phyloP scores from a whole-genome alignment of 148 eudicot species.

The Cornus kousa region DNA sequence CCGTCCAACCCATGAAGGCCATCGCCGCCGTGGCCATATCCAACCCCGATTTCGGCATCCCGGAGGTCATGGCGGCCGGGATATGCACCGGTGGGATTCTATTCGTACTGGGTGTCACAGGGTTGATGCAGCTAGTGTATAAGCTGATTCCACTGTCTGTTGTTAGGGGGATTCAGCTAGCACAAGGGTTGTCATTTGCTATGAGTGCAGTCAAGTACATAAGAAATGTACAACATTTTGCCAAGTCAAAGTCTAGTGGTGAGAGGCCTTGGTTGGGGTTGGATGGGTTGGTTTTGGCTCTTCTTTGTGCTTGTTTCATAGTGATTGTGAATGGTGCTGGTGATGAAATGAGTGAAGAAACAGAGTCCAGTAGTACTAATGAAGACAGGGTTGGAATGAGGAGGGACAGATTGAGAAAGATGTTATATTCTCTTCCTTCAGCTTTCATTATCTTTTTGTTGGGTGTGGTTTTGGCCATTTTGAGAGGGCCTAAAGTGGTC shows the following conservation, averaged over 20 bases:
- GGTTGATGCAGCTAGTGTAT: slow-evolving; percentile 76
- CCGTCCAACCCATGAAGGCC: slow-evolving; percentile 95
- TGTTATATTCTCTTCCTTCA: slow-evolving; percentile 60
- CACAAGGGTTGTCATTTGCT: slow-evolving; percentile 79
- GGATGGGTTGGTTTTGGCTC: slow-evolving; percentile 72
- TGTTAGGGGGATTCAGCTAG: slow-evolving; percentile 87
- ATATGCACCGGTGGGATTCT: slow-evolving; percentile 63
- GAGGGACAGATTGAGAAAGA: slow-evolving; percentile 30
- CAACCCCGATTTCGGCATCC: slow-evolving; percentile 54
- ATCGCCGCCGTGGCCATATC: slow-evolving; percentile 84
- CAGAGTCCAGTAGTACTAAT: not conserved
- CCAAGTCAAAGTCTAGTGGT: slow-evolving; percentile 56
- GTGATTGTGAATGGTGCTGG: slow-evolving; percentile 69
- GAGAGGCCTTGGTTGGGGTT: slow-evolving; percentile 77
- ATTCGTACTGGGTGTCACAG: slow-evolving; percentile 63
- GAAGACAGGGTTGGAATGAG: not conserved
- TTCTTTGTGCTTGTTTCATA: slow-evolving; percentile 73
- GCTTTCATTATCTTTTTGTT: slow-evolving; percentile 69
- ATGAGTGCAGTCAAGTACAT: slow-evolving; percentile 86
- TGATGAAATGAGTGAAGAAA: slow-evolving; percentile 25
- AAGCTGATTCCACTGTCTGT: slow-evolving; percentile 63
- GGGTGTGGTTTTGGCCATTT: slow-evolving; percentile 58
- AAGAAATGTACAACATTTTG: slow-evolving; percentile 57
- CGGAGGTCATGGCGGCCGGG: slow-evolving; percentile 86
- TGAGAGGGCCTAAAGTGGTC: slow-evolving; percentile 50